These are phyloP conservation scores for Botrytis galanthina DNA, from an alignment of 2,329 filamentous ascomycete species.

Conservation along the genomic window DNA sequence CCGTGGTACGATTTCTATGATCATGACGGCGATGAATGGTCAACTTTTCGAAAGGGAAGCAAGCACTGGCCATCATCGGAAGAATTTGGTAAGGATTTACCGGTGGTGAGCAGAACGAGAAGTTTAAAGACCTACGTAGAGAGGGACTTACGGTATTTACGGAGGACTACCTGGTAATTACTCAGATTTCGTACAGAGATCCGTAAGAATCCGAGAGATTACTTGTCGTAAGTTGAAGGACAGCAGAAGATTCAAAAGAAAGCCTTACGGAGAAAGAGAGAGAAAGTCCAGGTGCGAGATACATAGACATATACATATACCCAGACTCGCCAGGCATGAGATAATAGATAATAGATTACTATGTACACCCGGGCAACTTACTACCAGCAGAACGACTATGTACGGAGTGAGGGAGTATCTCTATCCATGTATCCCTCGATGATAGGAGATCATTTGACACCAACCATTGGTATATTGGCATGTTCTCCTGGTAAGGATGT, in stretches of 20 bases:
- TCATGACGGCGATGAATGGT: conserved; percentile 14
- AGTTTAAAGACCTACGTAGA: background rate
- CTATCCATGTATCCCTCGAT: background rate
- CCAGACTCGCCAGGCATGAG: background rate
- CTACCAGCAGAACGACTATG: background rate
- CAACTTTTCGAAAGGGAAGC: background rate
- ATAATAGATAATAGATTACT: background rate
- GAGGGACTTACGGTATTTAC: background rate
- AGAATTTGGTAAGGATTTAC: background rate
- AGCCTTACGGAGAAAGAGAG: accelerated
- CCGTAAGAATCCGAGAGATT: background rate
- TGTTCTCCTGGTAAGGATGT: background rate
- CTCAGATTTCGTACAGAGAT: background rate
- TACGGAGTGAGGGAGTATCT: background rate
- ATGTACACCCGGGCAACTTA: background rate
- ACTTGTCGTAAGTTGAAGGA: background rate
- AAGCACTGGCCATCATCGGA: conserved; percentile 13
- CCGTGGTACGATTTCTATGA: conserved; percentile 19
- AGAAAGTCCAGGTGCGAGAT: background rate
- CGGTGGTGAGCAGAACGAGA: background rate
- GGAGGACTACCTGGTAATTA: background rate
- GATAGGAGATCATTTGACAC: background rate
- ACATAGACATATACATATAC: no score
- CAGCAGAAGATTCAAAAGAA: background rate
- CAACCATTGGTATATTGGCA: background rate